Base-by-base conservation (phyloP, 139 green algal species). In the Bryopsis sp. region DNA sequence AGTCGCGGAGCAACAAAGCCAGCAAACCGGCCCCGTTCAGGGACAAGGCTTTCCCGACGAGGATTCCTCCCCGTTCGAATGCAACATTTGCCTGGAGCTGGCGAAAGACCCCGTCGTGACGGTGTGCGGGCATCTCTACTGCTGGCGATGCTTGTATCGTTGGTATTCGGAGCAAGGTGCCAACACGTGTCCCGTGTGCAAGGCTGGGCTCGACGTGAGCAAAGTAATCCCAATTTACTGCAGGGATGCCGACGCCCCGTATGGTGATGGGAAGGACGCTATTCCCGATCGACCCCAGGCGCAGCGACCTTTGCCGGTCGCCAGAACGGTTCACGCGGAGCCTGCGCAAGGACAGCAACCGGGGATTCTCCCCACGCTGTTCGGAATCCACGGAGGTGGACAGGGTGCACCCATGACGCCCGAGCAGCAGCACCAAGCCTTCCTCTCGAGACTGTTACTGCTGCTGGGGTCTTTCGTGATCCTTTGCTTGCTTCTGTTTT, bases 51-150 rank as follows among this genome's bases (percentile, higher is more conserved):
- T 54, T 19, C 43, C 43, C 19, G 59, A 19, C 29, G 59, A 67
- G 33, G 59, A 67, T 5, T 47, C 59, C 11, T 67, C 28, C 7
- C 31, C 77, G 5, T 97, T 95, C 39, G 85, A 90, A 70, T 97
- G 92, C 81, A 97, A 98, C 74, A 92, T 97, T n/a, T 97, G 92
- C 73, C 77, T 97, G 35, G 93, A 97, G 35, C 46, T 95, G 1
- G 86, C 90, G 0, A 81, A 85, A 36, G 87, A 97, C 47, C 92
- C 92, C 2, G 86, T 98, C 3, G 89, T 98, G 11, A 98, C 92
- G 28, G 77, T 94, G 1, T 98, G 92, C 72, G 92, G 92, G 2
- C 92, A 98, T 72, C 79, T 98, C 1, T 98, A 91, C 73, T 98
- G 92, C 79, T 98, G 92, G 92, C 81, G 86, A 0, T 98, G 92